These are phyloP conservation scores for Trypanosoma caninum DNA, from an alignment of 208 protist genomes.

Conservation along the genomic window DNA sequence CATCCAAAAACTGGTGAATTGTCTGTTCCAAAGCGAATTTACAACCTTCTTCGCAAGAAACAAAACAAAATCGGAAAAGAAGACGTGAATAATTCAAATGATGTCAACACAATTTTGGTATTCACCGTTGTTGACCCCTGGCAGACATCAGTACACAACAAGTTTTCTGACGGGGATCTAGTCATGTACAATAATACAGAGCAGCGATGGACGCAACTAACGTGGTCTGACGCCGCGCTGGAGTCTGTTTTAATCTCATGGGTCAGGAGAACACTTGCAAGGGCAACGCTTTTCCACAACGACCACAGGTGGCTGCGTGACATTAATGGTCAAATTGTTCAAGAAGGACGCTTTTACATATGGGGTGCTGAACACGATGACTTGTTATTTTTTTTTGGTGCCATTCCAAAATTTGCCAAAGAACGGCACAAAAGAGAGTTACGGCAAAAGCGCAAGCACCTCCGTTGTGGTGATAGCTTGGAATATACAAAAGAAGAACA, in stretches of 20 bases:
- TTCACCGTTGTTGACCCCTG: constrained; percentile 2
- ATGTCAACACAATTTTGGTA: neutral
- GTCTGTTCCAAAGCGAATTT: neutral
- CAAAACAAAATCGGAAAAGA: neutral
- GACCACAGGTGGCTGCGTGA: constrained; percentile 53
- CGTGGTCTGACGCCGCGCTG: constrained; percentile 30
- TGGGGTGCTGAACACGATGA: constrained; percentile 58
- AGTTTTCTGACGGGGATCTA: constrained; percentile 57
- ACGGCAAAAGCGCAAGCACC: neutral
- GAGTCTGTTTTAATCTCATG: constrained; percentile 52
- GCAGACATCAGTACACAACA: neutral
- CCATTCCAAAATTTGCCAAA: constrained; percentile 61
- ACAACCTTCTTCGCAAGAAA: neutral
- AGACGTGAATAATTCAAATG: neutral
- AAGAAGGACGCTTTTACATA: constrained; percentile 62
- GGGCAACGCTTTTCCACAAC: constrained; percentile 27
- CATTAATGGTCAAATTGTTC: constrained; percentile 33
- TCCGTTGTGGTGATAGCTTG: too few relatives aligned
- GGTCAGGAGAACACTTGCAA: constrained; percentile 46
- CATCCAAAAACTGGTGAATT: constrained; percentile 1
- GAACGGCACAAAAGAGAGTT: constrained; percentile 9
- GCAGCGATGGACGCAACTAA: constrained; percentile 40
- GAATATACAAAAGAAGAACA: neutral
- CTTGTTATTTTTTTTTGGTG: constrained; percentile 51
- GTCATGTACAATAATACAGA: constrained; percentile 39